Conservation (phyloP, 2,329 filamentous ascomycete species). For the Ophiosphaerella korrae region DNA sequence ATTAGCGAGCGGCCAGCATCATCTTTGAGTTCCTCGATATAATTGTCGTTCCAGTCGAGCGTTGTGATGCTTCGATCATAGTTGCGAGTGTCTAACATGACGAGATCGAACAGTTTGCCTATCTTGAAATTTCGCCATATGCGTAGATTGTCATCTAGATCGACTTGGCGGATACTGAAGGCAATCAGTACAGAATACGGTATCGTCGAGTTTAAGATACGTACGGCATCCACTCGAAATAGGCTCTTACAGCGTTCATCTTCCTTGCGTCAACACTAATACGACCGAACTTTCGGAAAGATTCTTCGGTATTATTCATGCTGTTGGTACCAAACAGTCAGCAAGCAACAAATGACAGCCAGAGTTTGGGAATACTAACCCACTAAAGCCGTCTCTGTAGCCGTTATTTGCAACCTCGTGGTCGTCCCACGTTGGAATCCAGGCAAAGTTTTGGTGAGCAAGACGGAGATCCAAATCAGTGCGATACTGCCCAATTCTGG, state of each 20-base stretch:
- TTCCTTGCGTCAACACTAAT: constrained; percentile 52
- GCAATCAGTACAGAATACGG: constrained; percentile 10
- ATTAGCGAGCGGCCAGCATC: constrained; percentile 71
- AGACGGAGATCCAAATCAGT: constrained; percentile 50
- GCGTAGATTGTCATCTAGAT: constrained; percentile 52
- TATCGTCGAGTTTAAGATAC: constrained; percentile 50
- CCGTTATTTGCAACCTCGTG: constrained; percentile 50
- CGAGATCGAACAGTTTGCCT: constrained; percentile 48
- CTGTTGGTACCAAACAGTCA: constrained; percentile 32
- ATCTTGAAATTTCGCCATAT: constrained; percentile 50
- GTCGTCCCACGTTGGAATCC: constrained; percentile 50
- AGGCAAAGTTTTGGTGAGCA: constrained; percentile 48
- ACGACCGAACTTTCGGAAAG: constrained; percentile 47
- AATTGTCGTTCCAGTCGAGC: constrained; percentile 58
- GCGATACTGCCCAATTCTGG: constrained; percentile 47
- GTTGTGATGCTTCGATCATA: constrained; percentile 46
- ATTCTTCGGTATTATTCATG: constrained; percentile 52
- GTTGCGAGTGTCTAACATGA: constrained; percentile 51
- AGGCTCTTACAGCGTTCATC: constrained; percentile 54
- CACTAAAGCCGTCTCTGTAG: constrained; percentile 32
- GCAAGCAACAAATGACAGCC: too few relatives aligned
- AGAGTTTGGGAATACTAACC: too few relatives aligned
- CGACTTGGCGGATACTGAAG: constrained; percentile 48
- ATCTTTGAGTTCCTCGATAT: constrained; percentile 64
- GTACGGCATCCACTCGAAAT: constrained; percentile 53